Evolutionary conservation across 1,139 yeast genomes (phyloP), one percentile per base, ranked within the genome.

Genomic region (Pichiaceae sp.): DNA sequence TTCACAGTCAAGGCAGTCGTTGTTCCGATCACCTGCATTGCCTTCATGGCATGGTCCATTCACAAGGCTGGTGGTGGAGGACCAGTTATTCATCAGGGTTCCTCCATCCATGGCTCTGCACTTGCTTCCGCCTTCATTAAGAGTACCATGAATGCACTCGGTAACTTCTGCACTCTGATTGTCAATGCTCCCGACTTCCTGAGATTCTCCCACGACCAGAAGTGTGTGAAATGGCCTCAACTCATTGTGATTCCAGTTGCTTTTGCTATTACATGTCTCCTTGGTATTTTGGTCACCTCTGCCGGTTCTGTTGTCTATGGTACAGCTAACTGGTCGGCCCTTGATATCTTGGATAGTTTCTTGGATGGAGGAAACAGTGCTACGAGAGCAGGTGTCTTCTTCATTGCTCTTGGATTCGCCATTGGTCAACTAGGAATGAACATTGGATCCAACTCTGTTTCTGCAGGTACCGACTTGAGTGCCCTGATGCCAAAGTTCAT

Each of bases 381-480:
- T 49, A 82, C 87, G 36, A 70, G 95, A 52, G 95, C 89, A 17
- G 96, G 95, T 46, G 95, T 82, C 1, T 87, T 87, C 58, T 68
- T 87, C 44, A 78, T 86, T 47, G 71, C 87, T 4, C 63, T 76
- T 32, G 86, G 85, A 1, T 83, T 86, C 62, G 82, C 86, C 2
- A 60, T 86, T 42, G 94, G 95, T 14, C 95, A 86, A 60, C 64
- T 85, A 45, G 96, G 96, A 56, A 82, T 94, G n/a, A 87, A 87
- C 55, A 82, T 87, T 45, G 76, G 93, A 26, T 96, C 95, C 9
- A 87, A 87, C 62, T 80, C 95, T 4, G 66, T 87, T 38, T 78
- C 94, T 4, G 91, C 93, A 36, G 96, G 96, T 54, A 86, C 95
- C 3, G 96, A 87, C 61, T 75, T 85, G 64, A 75, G 95, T 12